Evolutionary conservation across 148 eudicot species (phyloP).

Genomic region (Chenopodium suecicum): DNA sequence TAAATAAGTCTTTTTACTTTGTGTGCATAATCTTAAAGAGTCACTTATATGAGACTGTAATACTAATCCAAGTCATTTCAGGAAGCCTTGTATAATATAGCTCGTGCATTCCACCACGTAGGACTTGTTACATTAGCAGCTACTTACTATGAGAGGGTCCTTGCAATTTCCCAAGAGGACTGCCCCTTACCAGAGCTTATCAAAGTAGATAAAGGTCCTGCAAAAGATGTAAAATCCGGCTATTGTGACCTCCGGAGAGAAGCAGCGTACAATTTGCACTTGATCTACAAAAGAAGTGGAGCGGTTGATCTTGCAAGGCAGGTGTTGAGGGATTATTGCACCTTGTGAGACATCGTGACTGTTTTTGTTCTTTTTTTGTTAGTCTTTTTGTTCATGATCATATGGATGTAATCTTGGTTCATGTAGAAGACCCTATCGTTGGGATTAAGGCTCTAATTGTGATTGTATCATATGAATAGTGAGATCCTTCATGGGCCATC

Average conservation of each 20-base stretch:
- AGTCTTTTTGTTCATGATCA: neutral
- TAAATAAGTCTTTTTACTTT: neutral
- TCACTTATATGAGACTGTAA: neutral
- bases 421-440: too few relatives aligned
- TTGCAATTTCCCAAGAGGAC: conserved; percentile 50
- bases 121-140: conserved; percentile 77
- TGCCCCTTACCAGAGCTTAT: conserved; percentile 58
- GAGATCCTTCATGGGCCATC: too few relatives aligned
- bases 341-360: conserved; percentile 25
- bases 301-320: conserved; percentile 87
- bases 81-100: conserved; percentile 83
- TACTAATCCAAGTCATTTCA: conserved; percentile 25
- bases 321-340: conserved; percentile 63
- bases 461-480: too few relatives aligned
- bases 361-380: neutral
- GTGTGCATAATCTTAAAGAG: neutral
- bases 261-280: conserved; percentile 84
- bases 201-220: conserved; percentile 34
- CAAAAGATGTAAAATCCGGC: conserved; percentile 38
- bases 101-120: conserved; percentile 79
- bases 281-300: conserved; percentile 80
- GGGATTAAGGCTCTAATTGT: too few relatives aligned
- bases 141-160: conserved; percentile 75
- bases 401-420: neutral
- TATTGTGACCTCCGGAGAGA: conserved; percentile 86